phyloP scores from a whole-genome alignment of 1,284 basidiomycete species.

The Peniophora sp. region DNA sequence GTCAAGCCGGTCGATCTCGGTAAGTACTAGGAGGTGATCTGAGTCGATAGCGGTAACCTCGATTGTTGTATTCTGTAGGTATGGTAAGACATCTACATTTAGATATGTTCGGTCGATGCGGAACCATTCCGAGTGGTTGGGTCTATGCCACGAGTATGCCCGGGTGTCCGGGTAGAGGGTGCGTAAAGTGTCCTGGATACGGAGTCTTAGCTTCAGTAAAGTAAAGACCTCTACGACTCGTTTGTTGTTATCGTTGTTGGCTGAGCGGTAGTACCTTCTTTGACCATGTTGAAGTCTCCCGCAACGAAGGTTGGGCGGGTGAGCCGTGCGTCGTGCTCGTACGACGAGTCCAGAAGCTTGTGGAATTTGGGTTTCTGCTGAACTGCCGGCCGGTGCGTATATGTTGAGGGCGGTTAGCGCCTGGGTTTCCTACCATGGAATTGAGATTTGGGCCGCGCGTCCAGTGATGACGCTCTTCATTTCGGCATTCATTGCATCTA shows the following conservation, averaged over 20 bases:
- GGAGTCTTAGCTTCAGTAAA: conserved; percentile 13
- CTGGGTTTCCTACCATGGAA: conserved; percentile 11
- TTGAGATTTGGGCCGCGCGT: conserved; percentile 18
- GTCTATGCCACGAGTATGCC: no score
- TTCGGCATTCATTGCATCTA: conserved; percentile 3
- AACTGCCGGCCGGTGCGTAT: conserved; percentile 24
- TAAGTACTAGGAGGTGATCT: no score
- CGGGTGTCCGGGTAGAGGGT: conserved; percentile 14
- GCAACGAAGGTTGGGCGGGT: conserved; percentile 23
- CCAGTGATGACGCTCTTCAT: conserved; percentile 21
- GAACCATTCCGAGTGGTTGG: no score
- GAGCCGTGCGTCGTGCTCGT: background rate
- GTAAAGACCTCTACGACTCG: conserved; percentile 8
- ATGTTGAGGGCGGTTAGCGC: conserved; percentile 19
- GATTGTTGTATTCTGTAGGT: no score
- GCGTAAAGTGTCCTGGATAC: conserved; percentile 28
- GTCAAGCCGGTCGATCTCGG: no score
- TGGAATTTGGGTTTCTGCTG: conserved; percentile 18
- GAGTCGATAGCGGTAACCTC: no score
- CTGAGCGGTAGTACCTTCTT: conserved; percentile 26
- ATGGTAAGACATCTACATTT: no score
- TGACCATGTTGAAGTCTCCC: conserved; percentile 35
- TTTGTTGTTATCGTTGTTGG: conserved; percentile 14
- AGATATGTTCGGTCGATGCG: no score
- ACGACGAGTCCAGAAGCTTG: conserved; percentile 11